Base-by-base conservation (phyloP, 2,329 filamentous ascomycete species). In the Exophiala calicioides region DNA sequence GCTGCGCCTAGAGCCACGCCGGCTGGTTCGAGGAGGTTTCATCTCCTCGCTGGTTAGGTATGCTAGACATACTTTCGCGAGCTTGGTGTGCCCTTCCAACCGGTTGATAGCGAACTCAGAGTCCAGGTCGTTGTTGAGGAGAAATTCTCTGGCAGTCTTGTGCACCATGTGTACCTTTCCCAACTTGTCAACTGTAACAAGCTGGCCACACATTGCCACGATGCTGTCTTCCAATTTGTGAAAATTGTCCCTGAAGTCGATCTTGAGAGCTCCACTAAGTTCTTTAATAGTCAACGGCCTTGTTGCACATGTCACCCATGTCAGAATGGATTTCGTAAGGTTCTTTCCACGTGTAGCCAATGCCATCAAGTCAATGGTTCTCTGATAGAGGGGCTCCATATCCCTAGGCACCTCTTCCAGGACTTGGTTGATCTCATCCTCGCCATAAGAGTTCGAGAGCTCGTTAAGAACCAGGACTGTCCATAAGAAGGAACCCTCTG, bases 21-120 rank as follows among this genome's bases (percentile, higher is more conserved):
- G 10, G 12, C 36, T 7, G n/a, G 36, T 16, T 34, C 60, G 59
- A 4, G 65, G 65, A 16, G 65, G 62, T 41, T 55, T 62, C 62
- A 69, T 66, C 41, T 67, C 64, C 4, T 62, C 58, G 5, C 63
- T 56, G 8, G 50, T 56, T 15, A 71, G 60, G 41, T 66, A 67
- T 1, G 35, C 42, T 3, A 71, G 62, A 40, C 67, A 71, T 3
- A 62, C 53, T 43, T 60, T 56, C 13, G 67, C 64, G 23, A 70
- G 60, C 12, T 57, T 52, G 7, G 60, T 60, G 47, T 71, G 65
- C 0, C 61, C 65, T 12, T 49, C 23, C 5, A 8, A 15, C 26
- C 29, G 20, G 47, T 47, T 18, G 20, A 21, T 24, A 34, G 15
- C 10, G 40, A 37, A 36, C 21, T 24, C 36, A n/a, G 13, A 23